These are phyloP conservation scores for Sporothrix brasiliensis DNA, from an alignment of 2,329 filamentous ascomycete genomes.

Conservation along the genomic window DNA sequence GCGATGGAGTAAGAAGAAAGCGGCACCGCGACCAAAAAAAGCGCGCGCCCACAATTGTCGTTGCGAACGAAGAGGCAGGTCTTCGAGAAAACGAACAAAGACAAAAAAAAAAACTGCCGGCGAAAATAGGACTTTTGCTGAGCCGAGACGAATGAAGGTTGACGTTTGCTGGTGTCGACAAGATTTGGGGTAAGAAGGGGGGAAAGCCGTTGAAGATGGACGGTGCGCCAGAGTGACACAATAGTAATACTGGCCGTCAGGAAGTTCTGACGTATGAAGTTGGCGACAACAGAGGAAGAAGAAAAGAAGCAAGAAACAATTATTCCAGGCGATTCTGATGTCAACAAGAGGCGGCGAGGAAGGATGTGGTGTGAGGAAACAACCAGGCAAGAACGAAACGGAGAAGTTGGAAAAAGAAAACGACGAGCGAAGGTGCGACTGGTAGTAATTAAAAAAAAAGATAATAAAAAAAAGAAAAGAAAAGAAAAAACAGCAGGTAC, in stretches of 20 bases:
- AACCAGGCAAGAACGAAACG: not conserved
- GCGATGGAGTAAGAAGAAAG: not conserved
- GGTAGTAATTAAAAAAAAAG: not conserved
- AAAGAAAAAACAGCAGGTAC: constrained; percentile 11
- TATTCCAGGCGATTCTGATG: not conserved
- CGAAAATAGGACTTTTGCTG: not conserved
- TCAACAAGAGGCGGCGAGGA: not conserved
- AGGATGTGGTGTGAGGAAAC: not conserved
- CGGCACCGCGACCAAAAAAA: not conserved
- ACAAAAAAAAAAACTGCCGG: not conserved
- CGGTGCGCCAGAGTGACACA: not conserved
- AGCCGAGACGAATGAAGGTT: not conserved
- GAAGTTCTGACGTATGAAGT: not conserved
- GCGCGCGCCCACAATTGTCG: not conserved
- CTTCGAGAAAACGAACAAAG: not conserved
- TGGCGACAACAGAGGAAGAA: not conserved
- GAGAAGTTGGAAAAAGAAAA: not conserved
- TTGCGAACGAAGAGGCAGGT: not conserved
- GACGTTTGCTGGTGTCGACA: constrained; percentile 12
- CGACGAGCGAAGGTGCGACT: constrained; percentile 10
- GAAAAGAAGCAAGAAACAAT: constrained; percentile 2
- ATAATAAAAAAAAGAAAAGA: not conserved
- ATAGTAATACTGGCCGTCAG: not conserved
- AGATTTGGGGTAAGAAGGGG: constrained; percentile 11
- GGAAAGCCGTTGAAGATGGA: not conserved